Evolutionary conservation across 208 protist species (phyloP).

Genomic region (Cochliopodium minus): DNA sequence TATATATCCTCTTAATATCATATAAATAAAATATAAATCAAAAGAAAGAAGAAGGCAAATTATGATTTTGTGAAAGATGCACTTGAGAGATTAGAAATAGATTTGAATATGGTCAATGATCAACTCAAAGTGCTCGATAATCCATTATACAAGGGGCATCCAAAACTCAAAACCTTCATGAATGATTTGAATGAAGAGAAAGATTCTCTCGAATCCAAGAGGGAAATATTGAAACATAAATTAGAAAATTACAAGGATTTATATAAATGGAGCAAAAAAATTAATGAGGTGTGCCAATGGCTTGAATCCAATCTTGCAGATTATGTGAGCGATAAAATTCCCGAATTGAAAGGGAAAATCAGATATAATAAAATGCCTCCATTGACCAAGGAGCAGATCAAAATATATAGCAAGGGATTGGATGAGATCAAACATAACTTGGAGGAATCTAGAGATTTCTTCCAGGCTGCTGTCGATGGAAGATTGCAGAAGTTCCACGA

Average conservation of each 20-base stretch:
- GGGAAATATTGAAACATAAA: neutral
- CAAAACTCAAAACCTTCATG: neutral
- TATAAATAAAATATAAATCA: too few relatives aligned
- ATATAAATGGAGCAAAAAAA: neutral
- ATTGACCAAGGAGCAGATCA: neutral
- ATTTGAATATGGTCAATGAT: neutral
- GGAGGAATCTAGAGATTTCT: constrained; percentile 3
- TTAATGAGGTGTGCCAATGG: constrained; percentile 5
- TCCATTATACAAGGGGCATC: neutral
- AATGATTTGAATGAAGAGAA: neutral
- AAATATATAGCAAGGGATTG: neutral
- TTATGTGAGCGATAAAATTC: neutral
- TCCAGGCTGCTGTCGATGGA: constrained; percentile 3
- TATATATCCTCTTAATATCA: too few relatives aligned
- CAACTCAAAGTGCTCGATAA: neutral
- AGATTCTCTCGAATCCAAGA: neutral
- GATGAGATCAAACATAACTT: constrained; percentile 8
- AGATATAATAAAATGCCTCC: neutral
- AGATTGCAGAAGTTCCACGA: neutral
- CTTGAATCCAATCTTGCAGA: constrained; percentile 1
- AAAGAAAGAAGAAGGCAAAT: neutral
- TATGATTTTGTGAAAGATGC: too few relatives aligned
- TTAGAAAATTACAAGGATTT: neutral
- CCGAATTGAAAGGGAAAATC: neutral
- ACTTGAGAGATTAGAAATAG: neutral